Evolutionary conservation across 2,329 filamentous ascomycete genomes (phyloP).

Genomic region (Rhinocladiella mackenziei): DNA sequence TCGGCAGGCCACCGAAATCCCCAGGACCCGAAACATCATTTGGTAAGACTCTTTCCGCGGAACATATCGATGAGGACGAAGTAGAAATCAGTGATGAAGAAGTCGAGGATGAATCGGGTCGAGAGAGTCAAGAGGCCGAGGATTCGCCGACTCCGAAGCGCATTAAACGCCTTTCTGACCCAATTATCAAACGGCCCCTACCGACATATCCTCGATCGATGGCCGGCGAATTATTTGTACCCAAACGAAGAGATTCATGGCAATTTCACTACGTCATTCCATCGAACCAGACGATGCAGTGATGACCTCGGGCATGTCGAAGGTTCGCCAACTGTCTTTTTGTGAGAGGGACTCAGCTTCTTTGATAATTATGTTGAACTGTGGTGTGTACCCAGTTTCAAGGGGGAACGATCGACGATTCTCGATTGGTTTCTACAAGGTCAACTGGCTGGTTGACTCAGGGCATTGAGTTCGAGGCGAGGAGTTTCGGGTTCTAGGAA

Average conservation of each 20-base stretch:
- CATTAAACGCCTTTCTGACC: conserved; percentile 18
- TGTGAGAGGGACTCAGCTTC: too few species aligned
- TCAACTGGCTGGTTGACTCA: too few species aligned
- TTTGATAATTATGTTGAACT: too few species aligned
- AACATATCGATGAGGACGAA: conserved; percentile 12
- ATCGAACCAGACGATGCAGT: conserved; percentile 1
- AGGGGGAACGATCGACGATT: too few species aligned
- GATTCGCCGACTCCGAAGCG: conserved; percentile 3
- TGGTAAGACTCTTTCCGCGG: conserved; percentile 8
- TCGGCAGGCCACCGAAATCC: conserved; percentile 15
- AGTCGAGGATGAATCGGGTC: background rate
- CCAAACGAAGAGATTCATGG: conserved; percentile 23
- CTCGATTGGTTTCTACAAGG: too few species aligned
- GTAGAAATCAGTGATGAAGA: conserved; percentile 1
- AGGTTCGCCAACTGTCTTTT: too few species aligned
- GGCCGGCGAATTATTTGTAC: conserved; percentile 11
- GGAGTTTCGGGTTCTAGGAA: too few species aligned
- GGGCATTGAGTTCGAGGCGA: too few species aligned
- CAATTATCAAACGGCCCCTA: conserved; percentile 14
- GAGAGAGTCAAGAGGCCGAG: background rate
- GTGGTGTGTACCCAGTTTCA: too few species aligned
- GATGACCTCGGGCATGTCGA: too few species aligned
- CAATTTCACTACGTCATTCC: conserved; percentile 25
- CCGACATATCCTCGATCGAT: conserved; percentile 5
- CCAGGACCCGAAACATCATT: background rate